Conservation (phyloP, 1,284 basidiomycete genomes). For the Ustilago bromivora region DNA sequence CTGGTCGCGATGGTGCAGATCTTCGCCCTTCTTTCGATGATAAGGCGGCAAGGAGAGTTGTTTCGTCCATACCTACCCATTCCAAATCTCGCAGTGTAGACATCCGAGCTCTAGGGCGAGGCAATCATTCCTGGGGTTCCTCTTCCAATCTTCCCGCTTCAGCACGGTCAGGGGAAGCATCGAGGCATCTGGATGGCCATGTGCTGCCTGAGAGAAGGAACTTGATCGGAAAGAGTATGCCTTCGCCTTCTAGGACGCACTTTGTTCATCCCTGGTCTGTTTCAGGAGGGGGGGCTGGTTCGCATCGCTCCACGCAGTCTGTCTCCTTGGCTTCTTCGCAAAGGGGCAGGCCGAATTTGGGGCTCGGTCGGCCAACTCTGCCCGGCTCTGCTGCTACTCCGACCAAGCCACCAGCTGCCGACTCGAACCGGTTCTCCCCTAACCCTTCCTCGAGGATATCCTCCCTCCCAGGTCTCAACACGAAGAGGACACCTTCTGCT, state of each 20-base stretch:
- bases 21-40: conserved; percentile 12
- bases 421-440: conserved; percentile 25
- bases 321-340: conserved; percentile 9
- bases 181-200: conserved; percentile 30
- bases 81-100: conserved; percentile 53
- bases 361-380: conserved; percentile 19
- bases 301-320: conserved; percentile 36
- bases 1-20: not conserved
- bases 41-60: conserved; percentile 20
- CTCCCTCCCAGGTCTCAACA: conserved; percentile 19
- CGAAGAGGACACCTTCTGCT: conserved; percentile 26
- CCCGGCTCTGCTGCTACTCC: conserved; percentile 6
- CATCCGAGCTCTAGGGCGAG: conserved; percentile 37
- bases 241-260: not conserved
- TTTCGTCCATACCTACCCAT: conserved; percentile 38
- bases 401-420: conserved; percentile 3
- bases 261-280: conserved; percentile 44
- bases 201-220: conserved; percentile 27
- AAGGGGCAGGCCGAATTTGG: conserved; percentile 14
- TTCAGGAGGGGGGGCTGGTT: conserved; percentile 2
- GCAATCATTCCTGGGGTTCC: conserved; percentile 6
- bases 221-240: conserved; percentile 32
- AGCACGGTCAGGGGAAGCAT: conserved; percentile 15
- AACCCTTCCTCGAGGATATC: conserved; percentile 30
- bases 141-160: conserved; percentile 6